Evolutionary conservation across 2,329 filamentous ascomycete species (phyloP).

Genomic region (Verticillium longisporum): DNA sequence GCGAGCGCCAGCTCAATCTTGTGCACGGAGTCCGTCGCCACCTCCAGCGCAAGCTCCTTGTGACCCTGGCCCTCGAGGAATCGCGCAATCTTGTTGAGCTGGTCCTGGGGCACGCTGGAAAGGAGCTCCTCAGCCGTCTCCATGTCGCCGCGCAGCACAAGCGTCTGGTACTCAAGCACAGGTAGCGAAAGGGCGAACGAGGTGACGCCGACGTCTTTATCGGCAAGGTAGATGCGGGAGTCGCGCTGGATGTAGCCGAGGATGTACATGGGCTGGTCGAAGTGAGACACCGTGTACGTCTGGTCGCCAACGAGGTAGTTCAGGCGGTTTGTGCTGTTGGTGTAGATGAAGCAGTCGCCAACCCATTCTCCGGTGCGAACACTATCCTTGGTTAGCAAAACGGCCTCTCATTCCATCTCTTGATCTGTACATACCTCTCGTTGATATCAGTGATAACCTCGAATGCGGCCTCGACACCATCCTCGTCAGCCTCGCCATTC

Average conservation of each 20-base stretch:
- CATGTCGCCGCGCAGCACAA: constrained; percentile 89
- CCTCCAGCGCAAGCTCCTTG: constrained; percentile 90
- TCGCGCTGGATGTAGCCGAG: constrained; percentile 93
- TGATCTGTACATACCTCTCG: constrained; percentile 55
- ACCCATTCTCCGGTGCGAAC: constrained; percentile 97
- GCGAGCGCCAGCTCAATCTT: constrained; percentile 88
- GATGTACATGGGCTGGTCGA: constrained; percentile 91
- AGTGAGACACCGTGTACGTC: constrained; percentile 95
- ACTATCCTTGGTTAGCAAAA: constrained; percentile 32
- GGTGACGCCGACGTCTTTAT: constrained; percentile 90
- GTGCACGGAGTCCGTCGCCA: constrained; percentile 91
- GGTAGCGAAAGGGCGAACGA: constrained; percentile 87
- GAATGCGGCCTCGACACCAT: constrained; percentile 92
- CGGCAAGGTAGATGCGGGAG: constrained; percentile 87
- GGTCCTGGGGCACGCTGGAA: constrained; percentile 75
- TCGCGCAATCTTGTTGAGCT: constrained; percentile 95
- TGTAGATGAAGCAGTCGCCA: constrained; percentile 98
- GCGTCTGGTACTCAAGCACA: constrained; percentile 93
- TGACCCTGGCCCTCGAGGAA: constrained; percentile 97
- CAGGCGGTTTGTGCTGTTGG: constrained; percentile 89
- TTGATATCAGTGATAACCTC: constrained; percentile 94
- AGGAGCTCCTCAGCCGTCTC: constrained; percentile 85
- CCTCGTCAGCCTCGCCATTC: constrained; percentile 73
- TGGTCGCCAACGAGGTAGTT: constrained; percentile 98
- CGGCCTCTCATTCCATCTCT: neutral